These are phyloP conservation scores for Prunus campanulata DNA, from an alignment of 306 rosid species.

Conservation along the genomic window DNA sequence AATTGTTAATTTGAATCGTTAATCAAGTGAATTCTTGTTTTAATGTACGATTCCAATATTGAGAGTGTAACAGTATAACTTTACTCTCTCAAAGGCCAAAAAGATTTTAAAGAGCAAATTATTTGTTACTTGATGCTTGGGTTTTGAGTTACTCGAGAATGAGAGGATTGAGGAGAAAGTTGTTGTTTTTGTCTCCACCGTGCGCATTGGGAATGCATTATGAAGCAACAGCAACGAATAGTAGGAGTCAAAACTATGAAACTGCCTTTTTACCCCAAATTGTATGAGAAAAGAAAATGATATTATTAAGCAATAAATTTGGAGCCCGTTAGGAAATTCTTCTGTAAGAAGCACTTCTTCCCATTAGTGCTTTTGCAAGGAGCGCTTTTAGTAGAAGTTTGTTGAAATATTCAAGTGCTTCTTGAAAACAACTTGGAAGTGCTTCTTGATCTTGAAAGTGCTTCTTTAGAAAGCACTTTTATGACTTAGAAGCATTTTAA, in stretches of 20 bases:
- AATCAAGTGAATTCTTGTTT: too few species aligned
- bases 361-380: too few species aligned
- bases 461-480: fast-evolving
- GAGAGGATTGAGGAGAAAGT: slow-evolving; percentile 43
- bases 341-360: too few species aligned
- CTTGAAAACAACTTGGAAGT: too few species aligned
- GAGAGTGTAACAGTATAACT: background rate
- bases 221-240: background rate
- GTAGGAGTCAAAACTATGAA: slow-evolving; percentile 8
- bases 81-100: background rate
- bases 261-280: background rate
- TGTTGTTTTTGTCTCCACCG: slow-evolving; percentile 24
- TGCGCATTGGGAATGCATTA: slow-evolving; percentile 9
- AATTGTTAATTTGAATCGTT: too few species aligned
- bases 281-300: too few species aligned
- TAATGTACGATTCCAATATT: background rate
- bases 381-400: too few species aligned
- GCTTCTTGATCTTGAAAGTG: too few species aligned
- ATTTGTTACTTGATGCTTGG: slow-evolving; percentile 9
- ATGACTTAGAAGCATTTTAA: too few species aligned
- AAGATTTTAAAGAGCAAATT: background rate
- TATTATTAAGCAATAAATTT: too few species aligned
- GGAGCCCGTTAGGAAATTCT: too few species aligned
- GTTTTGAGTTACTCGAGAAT: slow-evolving; percentile 9
- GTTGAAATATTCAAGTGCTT: too few species aligned